Evolutionary conservation across 345 rosid genomes (phyloP).

Genomic region (Isatis tinctoria): DNA sequence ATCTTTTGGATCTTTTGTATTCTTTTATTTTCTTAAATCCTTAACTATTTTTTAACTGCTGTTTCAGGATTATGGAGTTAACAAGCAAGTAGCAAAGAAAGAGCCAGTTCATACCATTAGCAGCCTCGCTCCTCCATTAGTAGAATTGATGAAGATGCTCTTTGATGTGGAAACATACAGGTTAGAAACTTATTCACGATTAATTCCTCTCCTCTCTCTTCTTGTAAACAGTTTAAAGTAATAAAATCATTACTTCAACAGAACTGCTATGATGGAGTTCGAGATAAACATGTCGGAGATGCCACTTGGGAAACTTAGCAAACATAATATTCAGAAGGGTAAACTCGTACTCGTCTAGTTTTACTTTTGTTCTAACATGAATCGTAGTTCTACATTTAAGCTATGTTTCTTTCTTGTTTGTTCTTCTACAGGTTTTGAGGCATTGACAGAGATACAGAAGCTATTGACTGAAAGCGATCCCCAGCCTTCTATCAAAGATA

Average conservation of each 20-base stretch:
- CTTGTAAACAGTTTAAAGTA: conserved; percentile 7
- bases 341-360: neutral
- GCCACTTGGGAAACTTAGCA: conserved; percentile 98
- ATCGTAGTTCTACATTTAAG: neutral
- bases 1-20: neutral
- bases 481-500: conserved; percentile 62
- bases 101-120: conserved; percentile 42
- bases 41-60: neutral
- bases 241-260: conserved; percentile 35
- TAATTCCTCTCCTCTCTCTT: neutral
- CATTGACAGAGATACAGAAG: conserved; percentile 82
- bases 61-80: conserved; percentile 88
- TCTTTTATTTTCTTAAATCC: neutral
- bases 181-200: conserved; percentile 29
- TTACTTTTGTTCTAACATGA: neutral
- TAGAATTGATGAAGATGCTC: conserved; percentile 83
- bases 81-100: conserved; percentile 50
- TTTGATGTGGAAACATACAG: conserved; percentile 92
- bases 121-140: conserved; percentile 61
- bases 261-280: conserved; percentile 98
- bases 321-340: conserved; percentile 86
- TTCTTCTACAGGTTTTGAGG: conserved; percentile 73
- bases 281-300: conserved; percentile 96
- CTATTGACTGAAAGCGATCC: conserved; percentile 42
- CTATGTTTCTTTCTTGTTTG: neutral